These are phyloP conservation scores for Parietaria judaica DNA, from an alignment of 306 rosid species.

Conservation along the genomic window DNA sequence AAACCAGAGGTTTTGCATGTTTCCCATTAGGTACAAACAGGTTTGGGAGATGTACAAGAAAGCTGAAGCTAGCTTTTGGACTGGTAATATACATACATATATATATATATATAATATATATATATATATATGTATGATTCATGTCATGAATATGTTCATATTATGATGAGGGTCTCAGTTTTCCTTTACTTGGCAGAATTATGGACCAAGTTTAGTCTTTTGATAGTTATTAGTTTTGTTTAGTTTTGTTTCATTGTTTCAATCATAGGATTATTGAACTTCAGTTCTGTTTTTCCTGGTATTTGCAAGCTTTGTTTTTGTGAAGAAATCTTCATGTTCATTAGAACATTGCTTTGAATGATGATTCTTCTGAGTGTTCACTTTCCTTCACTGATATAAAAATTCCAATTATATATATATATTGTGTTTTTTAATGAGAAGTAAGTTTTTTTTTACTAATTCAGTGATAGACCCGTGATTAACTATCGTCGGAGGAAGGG, in stretches of 20 bases:
- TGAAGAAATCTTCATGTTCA: no score
- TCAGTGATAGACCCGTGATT: no score
- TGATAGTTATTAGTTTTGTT: neutral
- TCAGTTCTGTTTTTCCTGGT: conserved; percentile 3
- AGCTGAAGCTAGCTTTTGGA: conserved; percentile 93
- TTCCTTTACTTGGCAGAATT: neutral
- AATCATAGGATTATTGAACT: neutral
- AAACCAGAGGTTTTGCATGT: conserved; percentile 77
- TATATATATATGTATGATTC: no score
- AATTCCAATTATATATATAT: no score
- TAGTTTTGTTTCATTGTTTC: neutral
- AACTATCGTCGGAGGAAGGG: no score
- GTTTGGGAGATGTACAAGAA: conserved; percentile 97
- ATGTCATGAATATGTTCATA: neutral
- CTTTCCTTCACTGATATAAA: neutral
- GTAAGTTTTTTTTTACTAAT: no score
- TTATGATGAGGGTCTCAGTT: neutral
- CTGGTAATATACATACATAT: conserved; percentile 36
- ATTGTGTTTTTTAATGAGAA: neutral
- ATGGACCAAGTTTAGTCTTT: neutral
- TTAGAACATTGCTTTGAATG: conserved; percentile 1
- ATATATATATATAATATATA: conserved; percentile 18
- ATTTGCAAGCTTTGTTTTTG: no score
- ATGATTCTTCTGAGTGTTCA: neutral
- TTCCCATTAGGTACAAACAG: conserved; percentile 61